Evolutionary conservation across 2,329 filamentous ascomycete species (phyloP), one percentile per base, ranked within the genome.

Genomic region (Ophiostoma populinum): DNA sequence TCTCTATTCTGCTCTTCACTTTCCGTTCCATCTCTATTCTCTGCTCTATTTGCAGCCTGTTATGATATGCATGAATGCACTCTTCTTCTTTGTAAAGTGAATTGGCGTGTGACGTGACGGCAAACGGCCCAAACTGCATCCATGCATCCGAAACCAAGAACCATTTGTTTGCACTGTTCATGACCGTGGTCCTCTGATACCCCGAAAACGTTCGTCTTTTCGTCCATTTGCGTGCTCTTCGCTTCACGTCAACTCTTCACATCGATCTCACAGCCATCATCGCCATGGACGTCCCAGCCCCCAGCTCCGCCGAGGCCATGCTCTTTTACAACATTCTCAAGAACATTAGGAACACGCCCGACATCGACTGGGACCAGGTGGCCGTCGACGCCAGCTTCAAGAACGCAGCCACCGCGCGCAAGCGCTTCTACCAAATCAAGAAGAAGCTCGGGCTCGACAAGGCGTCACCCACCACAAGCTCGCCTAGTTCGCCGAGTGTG

Each of bases 391-490:
- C 52, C 10, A 52, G 54, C 7, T 61, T 63, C 52, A 63, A 63
- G 40, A 65, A 56, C 24, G 59, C 52, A 0, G 50, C 52, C 7
- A 56, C 58, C 3, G 64, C 65, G n/a, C 18, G 41, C 34, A 22
- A 25, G 38, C 61, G 65, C 30, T 69, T 61, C 38, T 55, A 59
- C 4, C 62, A 68, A 40, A 57, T 68, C 40, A 66, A 61, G 48
- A 51, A 53, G 30, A 63, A 65, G 49, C 50, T 61, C 1, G 56
- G 56, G 3, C 51, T 62, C 26, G 39, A 51, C 53, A 30, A 35
- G 21, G 28, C 8, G 10, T 30, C 16, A 30, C 20, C 7, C 13
- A 19, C 3, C 35, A 36, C 29, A 24, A 24, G 32, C 4, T 16
- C 24, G 6, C 32, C 24, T 34, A 40, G 39, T 20, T 7, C 41